Percentiles rank a stretch among this genome's conserved stretches.
phyloP scores from a whole-genome alignment of 2,329 filamentous ascomycete genomes.

The Pyrenophora teres region DNA sequence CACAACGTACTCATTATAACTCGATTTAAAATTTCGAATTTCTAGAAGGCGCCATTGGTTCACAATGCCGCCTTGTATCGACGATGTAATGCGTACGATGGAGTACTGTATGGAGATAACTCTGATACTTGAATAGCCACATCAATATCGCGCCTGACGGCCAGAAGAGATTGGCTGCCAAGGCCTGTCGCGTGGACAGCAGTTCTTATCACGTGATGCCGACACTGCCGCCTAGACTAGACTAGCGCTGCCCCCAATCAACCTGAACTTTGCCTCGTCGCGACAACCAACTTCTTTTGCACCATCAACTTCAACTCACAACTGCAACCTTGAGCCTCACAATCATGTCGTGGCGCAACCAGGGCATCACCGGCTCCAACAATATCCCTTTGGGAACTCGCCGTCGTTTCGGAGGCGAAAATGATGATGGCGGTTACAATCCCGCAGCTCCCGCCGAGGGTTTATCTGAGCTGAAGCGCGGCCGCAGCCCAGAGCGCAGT shows the following conservation, averaged over 20 bases:
- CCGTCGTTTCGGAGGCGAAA: conserved; percentile 76
- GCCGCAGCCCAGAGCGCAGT: conserved; percentile 87
- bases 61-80: too few species aligned
- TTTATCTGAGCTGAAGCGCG: conserved; percentile 71
- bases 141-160: too few species aligned
- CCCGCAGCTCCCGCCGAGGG: conserved; percentile 53
- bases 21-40: too few species aligned
- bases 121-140: too few species aligned
- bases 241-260: conserved; percentile 8
- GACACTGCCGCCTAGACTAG: conserved; percentile 3
- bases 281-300: conserved; percentile 14
- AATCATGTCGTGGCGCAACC: conserved; percentile 67
- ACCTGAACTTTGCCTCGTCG: conserved; percentile 13
- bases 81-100: too few species aligned
- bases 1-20: too few species aligned
- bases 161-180: too few species aligned
- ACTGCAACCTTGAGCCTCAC: conserved; percentile 5
- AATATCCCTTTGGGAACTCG: conserved; percentile 91
- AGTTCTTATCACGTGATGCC: not conserved
- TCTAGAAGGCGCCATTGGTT: too few species aligned
- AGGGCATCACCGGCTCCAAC: conserved; percentile 95
- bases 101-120: too few species aligned
- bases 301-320: conserved; percentile 15
- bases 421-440: conserved; percentile 54
- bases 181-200: too few species aligned